phyloP scores from a whole-genome alignment of 2,329 filamentous ascomycete species.

The Acrocalymma vagum region DNA sequence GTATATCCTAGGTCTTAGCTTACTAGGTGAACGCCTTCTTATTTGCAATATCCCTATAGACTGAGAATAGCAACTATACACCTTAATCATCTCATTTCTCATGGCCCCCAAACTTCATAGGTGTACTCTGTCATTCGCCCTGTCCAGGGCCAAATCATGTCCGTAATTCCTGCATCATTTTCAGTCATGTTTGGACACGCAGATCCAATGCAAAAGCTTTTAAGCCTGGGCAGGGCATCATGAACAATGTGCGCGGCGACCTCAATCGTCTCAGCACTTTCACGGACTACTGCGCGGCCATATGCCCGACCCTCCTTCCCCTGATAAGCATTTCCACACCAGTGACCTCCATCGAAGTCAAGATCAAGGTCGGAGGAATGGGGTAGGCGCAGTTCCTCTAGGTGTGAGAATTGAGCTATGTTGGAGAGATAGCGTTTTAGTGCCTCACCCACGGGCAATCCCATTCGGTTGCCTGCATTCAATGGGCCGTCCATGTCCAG shows the following conservation, averaged over 20 bases:
- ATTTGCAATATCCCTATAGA: too few species aligned
- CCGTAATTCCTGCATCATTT: too few species aligned
- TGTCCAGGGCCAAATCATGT: too few species aligned
- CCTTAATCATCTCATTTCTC: too few species aligned
- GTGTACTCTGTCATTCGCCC: too few species aligned
- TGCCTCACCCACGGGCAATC: neutral
- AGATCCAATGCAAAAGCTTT: constrained; percentile 5
- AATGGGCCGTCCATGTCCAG: constrained; percentile 1
- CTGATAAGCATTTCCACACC: constrained; percentile 11
- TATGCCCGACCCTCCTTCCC: constrained; percentile 4
- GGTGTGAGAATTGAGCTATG: neutral
- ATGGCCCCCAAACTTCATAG: too few species aligned
- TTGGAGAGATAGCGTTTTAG: neutral
- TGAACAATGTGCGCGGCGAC: constrained; percentile 1
- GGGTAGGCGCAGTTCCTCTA: constrained; percentile 1
- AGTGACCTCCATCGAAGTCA: constrained; percentile 8
- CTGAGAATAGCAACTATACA: too few species aligned
- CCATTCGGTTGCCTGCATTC: too few species aligned
- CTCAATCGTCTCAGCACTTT: neutral
- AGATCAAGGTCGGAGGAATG: constrained; percentile 1
- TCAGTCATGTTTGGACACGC: too few species aligned
- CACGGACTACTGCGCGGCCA: neutral
- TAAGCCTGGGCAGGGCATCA: constrained; percentile 4
- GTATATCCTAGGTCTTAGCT: too few species aligned
- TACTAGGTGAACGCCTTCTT: too few species aligned